Conservation (phyloP, 139 green algal genomes). For the Micractinium conductrix region DNA sequence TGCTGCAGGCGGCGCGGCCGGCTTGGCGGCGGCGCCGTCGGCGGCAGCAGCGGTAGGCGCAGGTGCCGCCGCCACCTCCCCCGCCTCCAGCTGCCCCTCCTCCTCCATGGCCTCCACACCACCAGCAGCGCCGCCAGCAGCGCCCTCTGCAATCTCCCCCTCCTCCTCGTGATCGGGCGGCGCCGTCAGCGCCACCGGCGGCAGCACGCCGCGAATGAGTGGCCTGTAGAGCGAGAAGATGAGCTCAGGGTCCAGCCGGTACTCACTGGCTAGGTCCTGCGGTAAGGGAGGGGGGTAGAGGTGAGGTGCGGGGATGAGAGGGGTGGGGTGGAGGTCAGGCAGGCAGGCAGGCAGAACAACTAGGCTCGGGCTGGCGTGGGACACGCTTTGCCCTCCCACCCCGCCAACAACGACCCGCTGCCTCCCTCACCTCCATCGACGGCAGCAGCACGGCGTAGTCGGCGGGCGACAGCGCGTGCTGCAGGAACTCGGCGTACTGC, state of each 20-base stretch:
- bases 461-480: slow-evolving; percentile 49
- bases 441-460: slow-evolving; percentile 69
- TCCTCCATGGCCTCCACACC: slow-evolving; percentile 16
- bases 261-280: slow-evolving; percentile 59
- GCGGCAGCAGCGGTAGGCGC: neutral
- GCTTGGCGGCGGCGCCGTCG: neutral
- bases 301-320: neutral
- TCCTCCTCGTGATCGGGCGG: slow-evolving; percentile 15
- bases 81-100: slow-evolving; percentile 22
- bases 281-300: neutral
- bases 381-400: no score
- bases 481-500: slow-evolving; percentile 80
- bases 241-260: slow-evolving; percentile 73
- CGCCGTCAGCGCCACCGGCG: neutral
- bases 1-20: neutral
- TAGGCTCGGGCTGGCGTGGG: no score
- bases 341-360: no score
- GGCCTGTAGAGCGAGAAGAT: slow-evolving; percentile 75
- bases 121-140: no score
- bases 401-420: no score
- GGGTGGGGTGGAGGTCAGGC: neutral
- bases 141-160: slow-evolving; percentile 21
- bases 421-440: slow-evolving; percentile 32
- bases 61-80: neutral
- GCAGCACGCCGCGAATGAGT: slow-evolving; percentile 48